These are phyloP conservation scores for Onygenales sp. DNA, from an alignment of 2,329 filamentous ascomycete genomes.

Conservation along the genomic window DNA sequence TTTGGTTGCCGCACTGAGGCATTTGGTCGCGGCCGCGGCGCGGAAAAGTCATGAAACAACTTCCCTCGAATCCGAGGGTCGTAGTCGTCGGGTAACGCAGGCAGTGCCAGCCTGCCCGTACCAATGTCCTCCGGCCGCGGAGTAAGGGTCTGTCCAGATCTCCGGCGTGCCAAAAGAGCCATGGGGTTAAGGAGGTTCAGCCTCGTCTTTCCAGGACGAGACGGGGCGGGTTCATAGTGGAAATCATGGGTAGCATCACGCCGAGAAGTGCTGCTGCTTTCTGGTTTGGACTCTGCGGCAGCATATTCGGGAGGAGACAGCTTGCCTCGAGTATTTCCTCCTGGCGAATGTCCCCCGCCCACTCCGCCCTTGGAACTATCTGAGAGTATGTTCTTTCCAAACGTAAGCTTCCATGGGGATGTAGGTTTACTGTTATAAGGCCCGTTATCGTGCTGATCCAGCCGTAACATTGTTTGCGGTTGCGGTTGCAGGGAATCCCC, in stretches of 20 bases:
- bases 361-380: constrained; percentile 22
- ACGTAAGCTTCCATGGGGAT: constrained; percentile 27
- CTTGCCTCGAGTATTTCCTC: constrained; percentile 20
- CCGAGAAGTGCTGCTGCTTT: constrained; percentile 6
- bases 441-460: constrained; percentile 4
- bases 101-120: constrained; percentile 39
- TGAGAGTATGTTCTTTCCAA: constrained; percentile 20
- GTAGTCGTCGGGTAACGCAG: constrained; percentile 50
- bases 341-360: constrained; percentile 12
- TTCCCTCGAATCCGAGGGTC: constrained; percentile 55
- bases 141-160: constrained; percentile 43
- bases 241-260: background rate
- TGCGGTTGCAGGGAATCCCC: background rate
- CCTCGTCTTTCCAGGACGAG: constrained; percentile 35
- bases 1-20: constrained; percentile 10
- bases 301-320: constrained; percentile 13
- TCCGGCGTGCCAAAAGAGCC: constrained; percentile 48
- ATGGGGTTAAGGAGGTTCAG: constrained; percentile 52
- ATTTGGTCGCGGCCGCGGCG: constrained; percentile 42
- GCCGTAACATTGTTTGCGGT: background rate
- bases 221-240: background rate
- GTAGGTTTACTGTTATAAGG: constrained; percentile 19
- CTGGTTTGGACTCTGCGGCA: constrained; percentile 8
- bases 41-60: constrained; percentile 56
- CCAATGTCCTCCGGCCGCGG: constrained; percentile 42